phyloP scores from a whole-genome alignment of 371 early-diverging fungal genomes.

The Conidiobolus incongruus region DNA sequence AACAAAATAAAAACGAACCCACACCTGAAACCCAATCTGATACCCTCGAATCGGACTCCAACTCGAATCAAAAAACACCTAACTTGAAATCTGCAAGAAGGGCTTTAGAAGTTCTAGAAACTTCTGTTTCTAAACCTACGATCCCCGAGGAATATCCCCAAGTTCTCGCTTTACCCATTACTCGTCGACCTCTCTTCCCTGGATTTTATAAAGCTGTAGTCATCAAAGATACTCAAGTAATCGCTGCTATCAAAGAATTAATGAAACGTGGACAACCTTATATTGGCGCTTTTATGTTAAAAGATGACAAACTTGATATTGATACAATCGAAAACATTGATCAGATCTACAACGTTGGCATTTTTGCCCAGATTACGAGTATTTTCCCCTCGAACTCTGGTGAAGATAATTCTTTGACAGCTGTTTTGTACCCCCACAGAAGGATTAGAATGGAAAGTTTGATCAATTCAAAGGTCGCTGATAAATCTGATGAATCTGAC shows the following conservation, averaged over 20 bases:
- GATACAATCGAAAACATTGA: conserved; percentile 52
- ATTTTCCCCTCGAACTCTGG: conserved; percentile 67
- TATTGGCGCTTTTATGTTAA: conserved; percentile 79
- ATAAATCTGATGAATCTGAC: not conserved
- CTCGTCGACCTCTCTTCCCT: conserved; percentile 84
- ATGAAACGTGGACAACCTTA: conserved; percentile 84
- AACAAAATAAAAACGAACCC: no score
- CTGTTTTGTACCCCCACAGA: conserved; percentile 84
- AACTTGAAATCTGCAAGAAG: no score
- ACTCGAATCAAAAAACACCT: no score
- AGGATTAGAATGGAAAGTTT: conserved; percentile 62
- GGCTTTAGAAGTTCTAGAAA: no score
- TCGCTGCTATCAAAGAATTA: conserved; percentile 69
- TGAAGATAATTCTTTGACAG: conserved; percentile 67
- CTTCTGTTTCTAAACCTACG: no score
- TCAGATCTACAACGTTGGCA: conserved; percentile 75
- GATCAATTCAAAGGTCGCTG: conserved; percentile 14
- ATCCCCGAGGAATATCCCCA: conserved; percentile 77
- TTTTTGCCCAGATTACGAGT: conserved; percentile 92
- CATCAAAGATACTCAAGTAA: conserved; percentile 80
- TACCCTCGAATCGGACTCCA: no score
- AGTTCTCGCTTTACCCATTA: conserved; percentile 79
- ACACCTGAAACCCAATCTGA: no score
- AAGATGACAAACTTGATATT: conserved; percentile 62
- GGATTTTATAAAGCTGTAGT: conserved; percentile 93